Percentiles rank a stretch among this genome's conserved stretches.
phyloP scores from a whole-genome alignment of 441 rosid species.

The Gossypium gossypioides region DNA sequence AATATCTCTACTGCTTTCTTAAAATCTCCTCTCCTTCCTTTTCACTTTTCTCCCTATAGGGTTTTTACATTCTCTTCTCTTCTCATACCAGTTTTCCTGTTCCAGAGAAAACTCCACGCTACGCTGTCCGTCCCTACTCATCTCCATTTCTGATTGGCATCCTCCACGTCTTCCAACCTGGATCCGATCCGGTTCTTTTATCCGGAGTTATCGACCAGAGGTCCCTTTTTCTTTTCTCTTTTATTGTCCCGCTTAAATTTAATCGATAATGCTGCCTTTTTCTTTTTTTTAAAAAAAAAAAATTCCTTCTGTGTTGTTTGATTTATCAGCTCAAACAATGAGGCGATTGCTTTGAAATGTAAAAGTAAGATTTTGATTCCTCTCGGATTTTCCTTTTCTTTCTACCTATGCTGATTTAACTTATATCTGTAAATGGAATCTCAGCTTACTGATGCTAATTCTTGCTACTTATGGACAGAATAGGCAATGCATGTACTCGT shows the following conservation, averaged over 20 bases:
- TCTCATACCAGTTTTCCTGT: background rate
- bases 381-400: background rate
- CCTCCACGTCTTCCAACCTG: conserved; percentile 14
- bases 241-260: conserved; percentile 5
- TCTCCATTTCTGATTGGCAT: conserved; percentile 33
- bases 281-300: too few relatives aligned
- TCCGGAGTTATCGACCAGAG: conserved; percentile 8
- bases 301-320: background rate
- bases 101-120: background rate
- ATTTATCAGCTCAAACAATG: conserved; percentile 7
- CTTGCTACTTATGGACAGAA: background rate
- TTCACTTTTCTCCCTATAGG: conserved; percentile 19
- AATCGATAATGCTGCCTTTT: background rate
- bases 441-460: background rate
- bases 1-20: background rate
- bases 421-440: background rate
- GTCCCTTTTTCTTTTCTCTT: conserved; percentile 17
- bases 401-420: background rate
- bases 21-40: conserved; percentile 7
- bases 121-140: background rate
- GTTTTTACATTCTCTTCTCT: conserved; percentile 29
- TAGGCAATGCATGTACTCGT: background rate
- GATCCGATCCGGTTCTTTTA: conserved; percentile 28
- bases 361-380: conserved; percentile 15
- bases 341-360: background rate